Evolutionary conservation across 2,329 filamentous ascomycete genomes (phyloP), one percentile per base, ranked within the genome.

Genomic region (Phaeosphaeriaceae sp.): DNA sequence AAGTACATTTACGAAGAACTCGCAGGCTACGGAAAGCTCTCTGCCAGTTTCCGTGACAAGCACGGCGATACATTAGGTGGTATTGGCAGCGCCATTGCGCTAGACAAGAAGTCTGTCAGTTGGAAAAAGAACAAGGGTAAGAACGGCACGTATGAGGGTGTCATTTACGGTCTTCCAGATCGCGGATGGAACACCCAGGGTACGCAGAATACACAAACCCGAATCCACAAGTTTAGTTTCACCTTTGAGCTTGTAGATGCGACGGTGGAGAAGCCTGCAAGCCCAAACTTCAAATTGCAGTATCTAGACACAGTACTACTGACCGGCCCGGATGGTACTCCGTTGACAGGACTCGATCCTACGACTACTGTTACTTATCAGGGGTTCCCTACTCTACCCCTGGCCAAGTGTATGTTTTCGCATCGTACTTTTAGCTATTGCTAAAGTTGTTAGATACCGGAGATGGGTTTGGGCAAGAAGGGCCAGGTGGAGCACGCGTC

Each of bases 111-210:
- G 28, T 79, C 80, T 2, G 18, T 17, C 8, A 35, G 15, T 7
- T 90, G 87, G 86, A 79, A 76, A 58, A 82, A 81, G 64, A 72
- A 71, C 68, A 4, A 77, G 73, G 60, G 76, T 75, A 43, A 61
- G 17, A 58, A 54, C 3, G 61, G 64, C 5, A 77, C 67, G 5
- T 90, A 89, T 65, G 77, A 79, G 2, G 87, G 86, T 13, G 78
- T 82, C 3, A 64, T 89, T 17, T 90, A 82, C 73, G 77, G 79
- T 11, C 70, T 89, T 13, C 87, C 87, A 1, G 86, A 89, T 63
- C 79, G 87, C 51, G 87, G 87, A 30, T 90, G 87, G 86, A 90
- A 90, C 64, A 89, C 87, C 0, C 76, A 89, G 59, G 87, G 7
- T 58, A 89, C 87, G 0, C 68, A 87, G 15, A 89, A 89, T 67